phyloP scores from a whole-genome alignment of 495 filamentous ascomycete genomes.

The Penicillium waksmanii region DNA sequence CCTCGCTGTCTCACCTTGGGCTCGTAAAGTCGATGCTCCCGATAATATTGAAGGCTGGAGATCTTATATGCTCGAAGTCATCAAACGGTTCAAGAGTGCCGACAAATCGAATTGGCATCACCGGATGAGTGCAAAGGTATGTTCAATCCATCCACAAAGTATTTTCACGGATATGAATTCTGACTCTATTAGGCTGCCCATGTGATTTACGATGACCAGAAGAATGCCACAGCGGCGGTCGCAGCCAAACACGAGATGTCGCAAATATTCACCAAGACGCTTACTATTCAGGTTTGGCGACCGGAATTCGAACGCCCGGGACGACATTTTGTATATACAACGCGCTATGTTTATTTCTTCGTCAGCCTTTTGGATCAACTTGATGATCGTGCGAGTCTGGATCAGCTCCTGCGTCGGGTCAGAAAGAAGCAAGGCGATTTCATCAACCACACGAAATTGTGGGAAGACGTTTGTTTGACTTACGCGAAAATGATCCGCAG shows the following conservation, averaged over 20 bases:
- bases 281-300: conserved; percentile 94
- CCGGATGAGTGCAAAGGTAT: conserved; percentile 76
- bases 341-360: conserved; percentile 85
- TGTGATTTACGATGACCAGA: conserved; percentile 67
- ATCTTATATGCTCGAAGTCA: conserved; percentile 68
- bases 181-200: conserved; percentile 58
- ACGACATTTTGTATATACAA: conserved; percentile 91
- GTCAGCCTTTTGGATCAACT: conserved; percentile 71
- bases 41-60: conserved; percentile 71
- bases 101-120: conserved; percentile 99
- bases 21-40: conserved; percentile 51
- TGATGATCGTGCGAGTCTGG: conserved; percentile 77
- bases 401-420: conserved; percentile 78
- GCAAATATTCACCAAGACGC: conserved; percentile 93
- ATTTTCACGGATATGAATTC: conserved; percentile 12
- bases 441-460: conserved; percentile 80
- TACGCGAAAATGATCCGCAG: conserved; percentile 76
- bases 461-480: conserved; percentile 74
- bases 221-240: conserved; percentile 51
- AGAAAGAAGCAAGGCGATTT: conserved; percentile 83
- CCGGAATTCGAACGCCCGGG: conserved; percentile 91
- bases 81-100: conserved; percentile 75
- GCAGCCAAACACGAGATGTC: conserved; percentile 76
- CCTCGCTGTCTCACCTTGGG: conserved; percentile 59
- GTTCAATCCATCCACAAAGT: conserved; percentile 4